A percentile compares a stretch with the other conserved stretches of the same genome.
Evolutionary conservation across 1,284 basidiomycete genomes (phyloP).

Genomic region (Pseudomicrostroma phylloplanum): DNA sequence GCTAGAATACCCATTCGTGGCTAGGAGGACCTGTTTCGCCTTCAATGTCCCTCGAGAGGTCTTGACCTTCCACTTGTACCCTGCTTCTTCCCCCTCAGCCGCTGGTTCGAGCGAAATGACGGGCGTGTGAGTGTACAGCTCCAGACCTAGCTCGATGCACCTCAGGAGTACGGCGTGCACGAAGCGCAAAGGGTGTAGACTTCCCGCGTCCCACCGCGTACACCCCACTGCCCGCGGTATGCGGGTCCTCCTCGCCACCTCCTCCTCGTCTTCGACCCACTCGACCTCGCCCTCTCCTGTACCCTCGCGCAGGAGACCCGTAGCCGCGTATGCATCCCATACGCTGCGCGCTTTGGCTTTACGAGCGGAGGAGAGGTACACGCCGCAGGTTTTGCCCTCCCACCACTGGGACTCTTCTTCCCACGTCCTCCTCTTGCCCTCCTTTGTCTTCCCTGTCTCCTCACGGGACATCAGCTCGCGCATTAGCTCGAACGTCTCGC

Average conservation of each 20-base stretch:
- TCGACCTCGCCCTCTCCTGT: conserved; percentile 3
- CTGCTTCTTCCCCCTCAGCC: not conserved
- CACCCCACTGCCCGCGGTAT: conserved; percentile 7
- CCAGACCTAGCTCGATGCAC: conserved; percentile 5
- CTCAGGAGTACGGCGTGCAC: conserved; percentile 8
- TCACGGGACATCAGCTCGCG: conserved; percentile 1
- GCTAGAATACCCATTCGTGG: conserved; percentile 14
- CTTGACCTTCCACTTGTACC: not conserved
- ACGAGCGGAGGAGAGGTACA: not conserved
- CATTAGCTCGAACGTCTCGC: conserved; percentile 12
- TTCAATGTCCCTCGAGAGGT: conserved; percentile 7
- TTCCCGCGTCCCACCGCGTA: conserved; percentile 6
- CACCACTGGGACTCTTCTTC: conserved; percentile 13
- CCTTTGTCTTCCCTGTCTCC: not conserved
- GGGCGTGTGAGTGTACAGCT: conserved; percentile 12
- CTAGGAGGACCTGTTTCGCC: conserved; percentile 8
- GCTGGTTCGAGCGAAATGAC: not conserved
- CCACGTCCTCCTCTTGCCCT: no score
- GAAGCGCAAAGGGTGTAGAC: conserved; percentile 10
- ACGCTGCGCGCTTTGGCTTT: not conserved
- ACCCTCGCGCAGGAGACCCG: conserved; percentile 1
- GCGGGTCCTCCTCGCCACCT: conserved; percentile 4
- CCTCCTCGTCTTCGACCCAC: conserved; percentile 8
- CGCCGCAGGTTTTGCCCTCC: conserved; percentile 8
- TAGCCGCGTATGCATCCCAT: conserved; percentile 4